Evolutionary conservation across 208 protist species (phyloP).

Genomic region (Endotrypanum monterogeii): DNA sequence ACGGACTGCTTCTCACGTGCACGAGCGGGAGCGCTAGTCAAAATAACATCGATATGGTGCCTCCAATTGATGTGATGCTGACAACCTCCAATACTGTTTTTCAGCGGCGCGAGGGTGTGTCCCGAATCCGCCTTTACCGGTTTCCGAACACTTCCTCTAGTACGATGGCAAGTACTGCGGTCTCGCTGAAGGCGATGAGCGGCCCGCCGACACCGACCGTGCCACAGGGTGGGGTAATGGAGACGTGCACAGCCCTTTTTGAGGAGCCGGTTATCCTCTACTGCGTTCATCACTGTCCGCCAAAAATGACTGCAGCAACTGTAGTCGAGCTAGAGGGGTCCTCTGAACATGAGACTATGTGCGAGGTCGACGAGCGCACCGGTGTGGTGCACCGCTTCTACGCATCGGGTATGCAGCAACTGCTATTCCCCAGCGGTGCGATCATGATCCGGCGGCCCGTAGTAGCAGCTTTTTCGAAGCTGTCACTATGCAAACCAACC

Average conservation of each 20-base stretch:
- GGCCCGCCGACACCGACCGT: background rate
- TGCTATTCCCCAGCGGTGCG: constrained; percentile 69
- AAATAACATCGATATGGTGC: constrained; percentile 5
- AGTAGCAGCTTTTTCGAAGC: background rate
- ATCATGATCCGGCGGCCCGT: constrained; percentile 55
- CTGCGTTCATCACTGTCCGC: constrained; percentile 44
- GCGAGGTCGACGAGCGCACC: constrained; percentile 45
- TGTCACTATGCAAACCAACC: background rate
- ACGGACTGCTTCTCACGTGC: constrained; percentile 71
- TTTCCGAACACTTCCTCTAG: constrained; percentile 30
- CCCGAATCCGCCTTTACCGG: constrained; percentile 15
- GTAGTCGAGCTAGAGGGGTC: constrained; percentile 29
- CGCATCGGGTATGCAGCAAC: constrained; percentile 60
- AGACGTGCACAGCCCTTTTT: constrained; percentile 17
- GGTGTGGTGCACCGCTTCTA: constrained; percentile 73
- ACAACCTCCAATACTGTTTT: constrained; percentile 24
- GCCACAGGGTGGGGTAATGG: constrained; percentile 19
- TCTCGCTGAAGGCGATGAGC: constrained; percentile 14
- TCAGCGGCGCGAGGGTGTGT: constrained; percentile 15
- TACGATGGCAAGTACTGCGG: constrained; percentile 8
- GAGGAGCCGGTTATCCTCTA: constrained; percentile 29
- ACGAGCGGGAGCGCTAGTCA: constrained; percentile 12
- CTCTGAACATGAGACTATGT: constrained; percentile 59
- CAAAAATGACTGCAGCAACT: background rate
- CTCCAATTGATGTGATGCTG: constrained; percentile 16